phyloP scores from a whole-genome alignment of 139 green algal genomes.

The Axilococcus clingmanii region DNA sequence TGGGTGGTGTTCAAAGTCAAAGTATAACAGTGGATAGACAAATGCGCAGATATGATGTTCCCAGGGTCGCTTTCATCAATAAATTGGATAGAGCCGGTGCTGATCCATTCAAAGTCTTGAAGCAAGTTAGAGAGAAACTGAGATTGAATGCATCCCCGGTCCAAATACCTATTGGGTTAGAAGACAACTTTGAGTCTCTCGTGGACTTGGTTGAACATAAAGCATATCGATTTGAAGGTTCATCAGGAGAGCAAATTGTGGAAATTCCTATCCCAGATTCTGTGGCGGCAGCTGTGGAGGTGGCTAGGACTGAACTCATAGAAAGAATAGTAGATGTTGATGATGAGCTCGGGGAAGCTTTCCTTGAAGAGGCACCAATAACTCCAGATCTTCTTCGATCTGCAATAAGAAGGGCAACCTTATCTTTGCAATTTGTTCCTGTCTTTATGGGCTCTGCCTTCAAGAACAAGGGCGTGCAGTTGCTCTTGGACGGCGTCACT shows the following conservation, averaged over 20 bases:
- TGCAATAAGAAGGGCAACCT: constrained; percentile 50
- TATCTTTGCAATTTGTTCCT: constrained; percentile 72
- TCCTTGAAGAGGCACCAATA: constrained; percentile 75
- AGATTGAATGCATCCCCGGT: constrained; percentile 79
- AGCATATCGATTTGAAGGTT: constrained; percentile 47
- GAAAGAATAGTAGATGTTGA: constrained; percentile 75
- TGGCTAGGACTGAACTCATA: constrained; percentile 54
- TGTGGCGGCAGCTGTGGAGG: constrained; percentile 46
- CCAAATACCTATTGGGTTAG: constrained; percentile 87
- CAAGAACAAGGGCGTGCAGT: constrained; percentile 61
- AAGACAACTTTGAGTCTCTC: constrained; percentile 79
- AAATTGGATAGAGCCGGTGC: constrained; percentile 79
- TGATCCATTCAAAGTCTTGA: constrained; percentile 79
- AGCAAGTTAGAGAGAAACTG: constrained; percentile 72
- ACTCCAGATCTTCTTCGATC: constrained; percentile 47
- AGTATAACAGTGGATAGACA: constrained; percentile 93
- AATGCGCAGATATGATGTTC: constrained; percentile 90
- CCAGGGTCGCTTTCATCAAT: constrained; percentile 90
- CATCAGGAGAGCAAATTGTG: constrained; percentile 55
- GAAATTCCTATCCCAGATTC: constrained; percentile 55
- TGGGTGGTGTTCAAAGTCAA: constrained; percentile 89
- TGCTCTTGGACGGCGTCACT: constrained; percentile 79
- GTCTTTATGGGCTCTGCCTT: constrained; percentile 90
- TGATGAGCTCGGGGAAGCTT: constrained; percentile 84
- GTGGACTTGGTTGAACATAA: constrained; percentile 76